These are phyloP conservation scores for Saturnispora hagleri DNA, from an alignment of 805 yeast species.

Conservation along the genomic window DNA sequence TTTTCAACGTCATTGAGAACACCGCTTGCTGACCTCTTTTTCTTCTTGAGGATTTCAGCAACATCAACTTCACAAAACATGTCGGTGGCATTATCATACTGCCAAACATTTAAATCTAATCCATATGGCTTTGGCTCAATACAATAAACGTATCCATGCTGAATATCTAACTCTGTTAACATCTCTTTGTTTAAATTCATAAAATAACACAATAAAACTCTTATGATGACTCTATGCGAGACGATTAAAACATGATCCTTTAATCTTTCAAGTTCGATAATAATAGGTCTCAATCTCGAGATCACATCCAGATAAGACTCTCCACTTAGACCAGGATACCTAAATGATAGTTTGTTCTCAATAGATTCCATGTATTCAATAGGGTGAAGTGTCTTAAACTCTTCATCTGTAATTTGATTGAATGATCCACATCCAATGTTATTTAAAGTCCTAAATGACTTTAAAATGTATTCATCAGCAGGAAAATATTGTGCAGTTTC, in stretches of 20 bases:
- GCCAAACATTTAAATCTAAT: slow-evolving; percentile 30
- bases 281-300: slow-evolving; percentile 28
- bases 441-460: slow-evolving; percentile 28
- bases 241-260: slow-evolving; percentile 29
- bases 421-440: slow-evolving; percentile 29
- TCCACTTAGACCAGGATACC: slow-evolving; percentile 32
- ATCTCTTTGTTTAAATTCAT: slow-evolving; percentile 30
- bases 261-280: slow-evolving; percentile 28
- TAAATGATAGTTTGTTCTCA: slow-evolving; percentile 24
- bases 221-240: slow-evolving; percentile 28
- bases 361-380: slow-evolving; percentile 24
- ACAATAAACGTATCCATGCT: slow-evolving; percentile 29
- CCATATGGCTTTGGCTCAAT: slow-evolving; percentile 33
- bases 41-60: slow-evolving; percentile 28
- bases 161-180: slow-evolving; percentile 31
- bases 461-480: slow-evolving; percentile 22
- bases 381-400: slow-evolving; percentile 21
- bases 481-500: slow-evolving; percentile 28
- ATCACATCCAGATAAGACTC: slow-evolving; percentile 31
- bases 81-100: slow-evolving; percentile 27
- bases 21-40: slow-evolving; percentile 24
- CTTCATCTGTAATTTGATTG: slow-evolving; percentile 26
- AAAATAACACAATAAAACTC: slow-evolving; percentile 30
- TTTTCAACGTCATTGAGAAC: slow-evolving; percentile 13
- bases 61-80: slow-evolving; percentile 32